Percentiles rank a stretch among this genome's conserved stretches.
Conservation (phyloP, 1,284 basidiomycete species). For the Melanopsichium pennsylvanicum region DNA sequence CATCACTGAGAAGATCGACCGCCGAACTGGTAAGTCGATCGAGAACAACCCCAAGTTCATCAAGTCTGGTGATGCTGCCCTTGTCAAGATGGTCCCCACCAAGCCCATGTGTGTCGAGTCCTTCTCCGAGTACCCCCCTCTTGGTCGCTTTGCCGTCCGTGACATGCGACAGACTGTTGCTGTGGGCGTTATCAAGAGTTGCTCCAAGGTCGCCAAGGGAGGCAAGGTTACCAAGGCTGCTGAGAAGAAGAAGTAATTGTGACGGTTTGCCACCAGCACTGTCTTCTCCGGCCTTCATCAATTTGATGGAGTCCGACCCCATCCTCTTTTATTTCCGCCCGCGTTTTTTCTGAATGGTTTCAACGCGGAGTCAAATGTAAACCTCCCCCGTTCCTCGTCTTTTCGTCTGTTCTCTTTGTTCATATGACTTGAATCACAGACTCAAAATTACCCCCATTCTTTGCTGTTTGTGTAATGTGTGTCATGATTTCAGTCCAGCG, state of each 20-base stretch:
- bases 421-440: background rate
- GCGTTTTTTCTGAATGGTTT: slow-evolving; percentile 29
- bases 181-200: slow-evolving; percentile 89
- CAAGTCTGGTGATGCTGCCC: slow-evolving; percentile 74
- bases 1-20: slow-evolving; percentile 97
- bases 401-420: background rate
- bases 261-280: background rate
- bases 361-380: slow-evolving; percentile 40
- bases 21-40: slow-evolving; percentile 88
- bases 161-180: slow-evolving; percentile 71
- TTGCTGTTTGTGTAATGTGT: background rate
- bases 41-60: slow-evolving; percentile 93
- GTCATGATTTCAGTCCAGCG: no score
- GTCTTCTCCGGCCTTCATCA: background rate
- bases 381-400: slow-evolving; percentile 4
- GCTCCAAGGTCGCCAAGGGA: slow-evolving; percentile 48
- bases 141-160: slow-evolving; percentile 88
- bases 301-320: background rate
- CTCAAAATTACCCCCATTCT: background rate
- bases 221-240: slow-evolving; percentile 87
- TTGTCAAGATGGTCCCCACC: slow-evolving; percentile 94
- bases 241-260: slow-evolving; percentile 73
- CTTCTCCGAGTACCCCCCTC: slow-evolving; percentile 97
- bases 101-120: slow-evolving; percentile 99
- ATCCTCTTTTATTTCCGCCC: slow-evolving; percentile 15